A percentile compares a stretch with the other conserved stretches of the same genome.
These are phyloP conservation scores for Amaranthus tricolor DNA, from an alignment of 179 eudicot species.

Conservation along the genomic window DNA sequence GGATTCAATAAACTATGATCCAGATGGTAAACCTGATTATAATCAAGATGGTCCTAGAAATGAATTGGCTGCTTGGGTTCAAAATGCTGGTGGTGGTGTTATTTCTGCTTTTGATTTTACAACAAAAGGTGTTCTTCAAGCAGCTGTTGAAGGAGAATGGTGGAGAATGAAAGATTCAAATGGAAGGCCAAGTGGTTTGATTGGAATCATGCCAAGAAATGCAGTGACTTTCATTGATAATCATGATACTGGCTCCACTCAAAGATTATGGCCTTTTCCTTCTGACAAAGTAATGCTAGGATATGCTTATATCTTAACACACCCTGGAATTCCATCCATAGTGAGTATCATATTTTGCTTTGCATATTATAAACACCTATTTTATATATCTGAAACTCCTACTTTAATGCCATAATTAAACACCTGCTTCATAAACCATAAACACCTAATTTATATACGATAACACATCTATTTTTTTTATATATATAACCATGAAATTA, in stretches of 20 bases:
- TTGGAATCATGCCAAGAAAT: slow-evolving; percentile 5
- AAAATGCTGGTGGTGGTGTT: slow-evolving; percentile 11
- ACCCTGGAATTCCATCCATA: slow-evolving; percentile 24
- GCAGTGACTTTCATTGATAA: slow-evolving; percentile 43
- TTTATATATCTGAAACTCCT: too few species aligned
- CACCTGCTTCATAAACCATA: too few species aligned
- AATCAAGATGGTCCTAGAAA: slow-evolving; percentile 22
- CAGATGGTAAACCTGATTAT: slow-evolving; percentile 18
- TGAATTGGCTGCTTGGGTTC: slow-evolving; percentile 19
- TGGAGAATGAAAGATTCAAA: slow-evolving; percentile 18
- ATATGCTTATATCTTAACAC: slow-evolving; percentile 43
- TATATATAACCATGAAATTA: too few species aligned
- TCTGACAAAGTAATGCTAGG: slow-evolving; percentile 70
- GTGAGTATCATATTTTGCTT: too few species aligned
- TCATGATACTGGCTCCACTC: slow-evolving; percentile 74
- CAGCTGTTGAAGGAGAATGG: slow-evolving; percentile 19
- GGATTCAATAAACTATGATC: slow-evolving; percentile 8
- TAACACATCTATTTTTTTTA: too few species aligned
- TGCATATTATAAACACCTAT: too few species aligned
- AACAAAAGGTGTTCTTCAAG: slow-evolving; percentile 21
- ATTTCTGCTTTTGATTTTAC: slow-evolving; percentile 20
- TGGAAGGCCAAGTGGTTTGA: slow-evolving; percentile 20
- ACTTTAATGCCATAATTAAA: too few species aligned
- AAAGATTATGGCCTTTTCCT: slow-evolving; percentile 43
- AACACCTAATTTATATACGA: too few species aligned